A percentile compares a stretch with the other conserved stretches of the same genome.
Evolutionary conservation across 2,329 filamentous ascomycete genomes (phyloP).

Genomic region (Colletotrichum gloeosporioides): DNA sequence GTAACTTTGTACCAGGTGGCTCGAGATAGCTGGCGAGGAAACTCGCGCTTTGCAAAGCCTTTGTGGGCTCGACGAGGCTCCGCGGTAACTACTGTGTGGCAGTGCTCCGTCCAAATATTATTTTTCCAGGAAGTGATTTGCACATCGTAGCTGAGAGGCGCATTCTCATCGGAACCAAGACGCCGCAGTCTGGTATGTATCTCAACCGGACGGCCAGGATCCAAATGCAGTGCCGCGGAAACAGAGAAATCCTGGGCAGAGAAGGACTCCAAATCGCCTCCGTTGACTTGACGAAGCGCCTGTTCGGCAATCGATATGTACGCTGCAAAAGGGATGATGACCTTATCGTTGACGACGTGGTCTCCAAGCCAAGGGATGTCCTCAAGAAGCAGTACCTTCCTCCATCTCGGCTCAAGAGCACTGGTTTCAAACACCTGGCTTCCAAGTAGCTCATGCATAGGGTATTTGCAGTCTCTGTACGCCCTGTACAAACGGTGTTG

Average conservation of each 20-base stretch:
- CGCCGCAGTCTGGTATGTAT: constrained; percentile 34
- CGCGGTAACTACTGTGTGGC: constrained; percentile 26
- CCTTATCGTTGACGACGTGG: background rate
- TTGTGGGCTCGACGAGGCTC: constrained; percentile 11
- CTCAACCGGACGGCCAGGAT: constrained; percentile 31
- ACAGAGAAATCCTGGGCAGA: constrained; percentile 29
- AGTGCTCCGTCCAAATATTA: constrained; percentile 32
- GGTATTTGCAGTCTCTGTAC: background rate
- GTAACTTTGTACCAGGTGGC: constrained; percentile 28
- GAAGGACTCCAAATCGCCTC: constrained; percentile 26
- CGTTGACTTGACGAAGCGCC: background rate
- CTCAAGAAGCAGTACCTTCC: background rate
- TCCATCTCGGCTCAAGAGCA: background rate
- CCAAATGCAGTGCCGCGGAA: constrained; percentile 34
- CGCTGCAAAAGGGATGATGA: background rate
- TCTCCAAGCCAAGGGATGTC: background rate
- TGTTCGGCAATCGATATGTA: constrained; percentile 1
- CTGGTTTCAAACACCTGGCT: background rate
- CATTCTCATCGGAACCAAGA: constrained; percentile 26
- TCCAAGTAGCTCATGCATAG: background rate
- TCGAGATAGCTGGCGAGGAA: background rate
- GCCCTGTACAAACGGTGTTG: background rate
- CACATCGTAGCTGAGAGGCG: constrained; percentile 33
- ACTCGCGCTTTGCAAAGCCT: constrained; percentile 11
- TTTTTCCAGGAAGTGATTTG: constrained; percentile 32